Percentiles rank a stretch among this genome's conserved stretches.
These are phyloP conservation scores for Taxillus chinensis DNA, from an alignment of 164 flowering plant species.

Conservation along the genomic window DNA sequence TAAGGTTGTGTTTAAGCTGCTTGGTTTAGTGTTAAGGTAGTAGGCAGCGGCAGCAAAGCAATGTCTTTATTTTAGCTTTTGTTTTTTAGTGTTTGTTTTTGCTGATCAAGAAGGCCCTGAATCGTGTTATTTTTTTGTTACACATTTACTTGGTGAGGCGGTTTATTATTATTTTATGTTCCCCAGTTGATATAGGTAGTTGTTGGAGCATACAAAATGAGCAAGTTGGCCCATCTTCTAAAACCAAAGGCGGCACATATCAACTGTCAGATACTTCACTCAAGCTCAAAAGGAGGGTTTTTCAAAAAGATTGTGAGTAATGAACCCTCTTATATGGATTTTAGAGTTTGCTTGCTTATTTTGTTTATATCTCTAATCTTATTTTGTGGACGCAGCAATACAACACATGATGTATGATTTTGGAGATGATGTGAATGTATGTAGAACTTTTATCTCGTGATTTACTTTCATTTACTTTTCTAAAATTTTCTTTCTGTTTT, in stretches of 20 bases:
- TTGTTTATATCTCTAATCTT: constrained; percentile 3
- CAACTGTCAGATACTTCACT: constrained; percentile 62
- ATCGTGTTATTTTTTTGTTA: too few relatives aligned
- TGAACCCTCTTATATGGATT: neutral
- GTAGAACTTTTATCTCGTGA: constrained; percentile 14
- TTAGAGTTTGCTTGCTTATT: neutral
- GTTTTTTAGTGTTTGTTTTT: too few relatives aligned
- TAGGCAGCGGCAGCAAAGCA: too few relatives aligned
- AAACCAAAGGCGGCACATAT: constrained; percentile 46
- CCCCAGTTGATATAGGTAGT: too few relatives aligned
- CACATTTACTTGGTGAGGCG: too few relatives aligned
- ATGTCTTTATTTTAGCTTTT: too few relatives aligned
- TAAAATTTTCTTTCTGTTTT: too few relatives aligned
- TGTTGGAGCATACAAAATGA: constrained; percentile 26
- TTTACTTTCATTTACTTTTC: neutral
- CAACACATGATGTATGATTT: constrained; percentile 97
- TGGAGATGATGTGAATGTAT: constrained; percentile 79
- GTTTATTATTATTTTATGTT: too few relatives aligned
- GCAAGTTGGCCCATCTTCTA: constrained; percentile 39
- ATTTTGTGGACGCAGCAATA: constrained; percentile 37
- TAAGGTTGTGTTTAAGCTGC: too few relatives aligned
- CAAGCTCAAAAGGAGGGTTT: constrained; percentile 81
- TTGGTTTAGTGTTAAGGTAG: too few relatives aligned
- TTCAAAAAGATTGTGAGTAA: constrained; percentile 76
- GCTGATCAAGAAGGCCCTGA: too few relatives aligned